Percentiles rank a stretch among this genome's conserved stretches.
Conservation (phyloP, 208 protist genomes). For the Sergeia podlipaevii region DNA sequence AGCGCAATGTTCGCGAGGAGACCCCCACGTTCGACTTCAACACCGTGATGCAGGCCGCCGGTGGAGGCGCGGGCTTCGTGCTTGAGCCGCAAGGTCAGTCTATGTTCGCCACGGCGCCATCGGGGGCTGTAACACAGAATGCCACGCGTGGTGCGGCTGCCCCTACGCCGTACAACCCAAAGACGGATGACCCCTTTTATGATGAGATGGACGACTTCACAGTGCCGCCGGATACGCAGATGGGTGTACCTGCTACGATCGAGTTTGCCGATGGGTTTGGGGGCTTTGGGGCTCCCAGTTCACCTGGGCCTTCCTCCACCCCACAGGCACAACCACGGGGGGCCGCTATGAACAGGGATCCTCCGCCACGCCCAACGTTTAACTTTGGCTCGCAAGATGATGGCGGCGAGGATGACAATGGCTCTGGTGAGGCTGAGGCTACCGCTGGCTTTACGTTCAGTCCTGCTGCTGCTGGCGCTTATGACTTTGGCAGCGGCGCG, state of each 20-base stretch:
- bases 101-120: not conserved
- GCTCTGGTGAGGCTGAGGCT: not conserved
- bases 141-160: slow-evolving; percentile 2
- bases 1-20: too few relatives aligned
- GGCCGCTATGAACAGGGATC: not conserved
- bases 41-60: slow-evolving; percentile 11
- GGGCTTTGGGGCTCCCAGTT: slow-evolving; percentile 14
- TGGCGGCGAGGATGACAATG: not conserved
- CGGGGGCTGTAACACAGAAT: not conserved
- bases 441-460: not conserved
- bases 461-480: too few relatives aligned
- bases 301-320: not conserved
- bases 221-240: slow-evolving; percentile 8
- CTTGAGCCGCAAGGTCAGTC: slow-evolving; percentile 15
- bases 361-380: slow-evolving; percentile 38
- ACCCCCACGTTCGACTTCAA: slow-evolving; percentile 24
- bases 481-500: slow-evolving; percentile 11
- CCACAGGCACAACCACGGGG: not conserved
- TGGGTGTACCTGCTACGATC: slow-evolving; percentile 15
- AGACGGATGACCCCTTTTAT: slow-evolving; percentile 60
- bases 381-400: slow-evolving; percentile 45
- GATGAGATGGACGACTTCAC: slow-evolving; percentile 77
- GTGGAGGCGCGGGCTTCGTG: not conserved
- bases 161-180: slow-evolving; percentile 19
- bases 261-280: slow-evolving; percentile 30